Evolutionary conservation across 2,329 filamentous ascomycete genomes (phyloP).

Genomic region (Colletotrichum sansevieriae): DNA sequence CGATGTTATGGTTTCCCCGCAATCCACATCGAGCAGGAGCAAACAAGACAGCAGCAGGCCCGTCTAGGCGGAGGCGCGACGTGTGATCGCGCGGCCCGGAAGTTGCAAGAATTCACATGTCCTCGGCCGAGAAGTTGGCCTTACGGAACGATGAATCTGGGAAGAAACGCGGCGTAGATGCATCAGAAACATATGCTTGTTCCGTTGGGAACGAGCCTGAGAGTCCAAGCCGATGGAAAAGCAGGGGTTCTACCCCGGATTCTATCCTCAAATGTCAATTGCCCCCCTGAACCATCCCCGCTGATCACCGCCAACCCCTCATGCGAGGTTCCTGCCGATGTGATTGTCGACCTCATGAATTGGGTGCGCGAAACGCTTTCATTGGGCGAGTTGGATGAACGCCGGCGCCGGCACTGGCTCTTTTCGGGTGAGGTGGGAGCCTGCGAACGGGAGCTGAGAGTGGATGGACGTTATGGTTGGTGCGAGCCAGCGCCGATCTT

Average conservation of each 20-base stretch:
- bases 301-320: constrained; percentile 30
- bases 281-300: constrained; percentile 11
- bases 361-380: constrained; percentile 1
- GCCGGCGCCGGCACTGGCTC: neutral
- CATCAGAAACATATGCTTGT: constrained; percentile 24
- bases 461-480: constrained; percentile 13
- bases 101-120: constrained; percentile 21
- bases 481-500: constrained; percentile 5
- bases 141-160: neutral
- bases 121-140: constrained; percentile 10
- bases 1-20: constrained; percentile 11
- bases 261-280: neutral
- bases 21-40: constrained; percentile 10
- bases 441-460: constrained; percentile 3
- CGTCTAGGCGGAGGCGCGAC: neutral
- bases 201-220: neutral
- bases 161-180: neutral
- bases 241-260: constrained; percentile 29
- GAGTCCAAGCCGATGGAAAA: constrained; percentile 29
- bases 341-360: neutral
- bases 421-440: neutral
- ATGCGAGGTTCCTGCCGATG: constrained; percentile 32
- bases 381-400: constrained; percentile 12
- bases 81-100: constrained; percentile 24
- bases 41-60: neutral